Evolutionary conservation across 83 land plant species (phyloP).

Genomic region (Thuja plicata): DNA sequence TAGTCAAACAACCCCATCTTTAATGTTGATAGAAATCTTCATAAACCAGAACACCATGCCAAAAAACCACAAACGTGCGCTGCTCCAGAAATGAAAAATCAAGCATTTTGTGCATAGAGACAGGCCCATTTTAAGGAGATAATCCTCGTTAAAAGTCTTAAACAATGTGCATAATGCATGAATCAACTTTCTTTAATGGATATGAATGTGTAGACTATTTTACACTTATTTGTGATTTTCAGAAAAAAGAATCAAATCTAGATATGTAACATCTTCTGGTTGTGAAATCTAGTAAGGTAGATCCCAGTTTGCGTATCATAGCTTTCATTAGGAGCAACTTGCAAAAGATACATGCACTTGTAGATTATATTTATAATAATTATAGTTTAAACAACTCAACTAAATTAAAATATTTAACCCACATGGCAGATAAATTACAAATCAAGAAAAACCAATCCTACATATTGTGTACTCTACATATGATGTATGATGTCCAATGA

Average conservation of each 20-base stretch:
- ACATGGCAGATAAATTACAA: neutral
- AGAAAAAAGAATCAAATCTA: neutral
- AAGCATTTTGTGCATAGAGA: neutral
- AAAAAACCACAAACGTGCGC: neutral
- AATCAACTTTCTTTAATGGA: neutral
- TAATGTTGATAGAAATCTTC: neutral
- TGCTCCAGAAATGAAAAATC: neutral
- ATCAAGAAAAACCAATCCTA: neutral
- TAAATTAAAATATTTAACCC: neutral
- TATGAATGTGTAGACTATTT: neutral
- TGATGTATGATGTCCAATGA: neutral
- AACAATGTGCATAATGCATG: neutral
- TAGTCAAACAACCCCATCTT: neutral
- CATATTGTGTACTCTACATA: neutral
- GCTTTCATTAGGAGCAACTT: neutral
- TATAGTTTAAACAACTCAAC: too few species aligned
- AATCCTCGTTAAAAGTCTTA: neutral
- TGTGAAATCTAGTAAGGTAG: neutral
- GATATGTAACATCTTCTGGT: neutral
- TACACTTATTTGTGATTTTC: neutral
- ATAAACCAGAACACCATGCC: neutral
- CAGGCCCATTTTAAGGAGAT: neutral
- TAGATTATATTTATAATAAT: neutral
- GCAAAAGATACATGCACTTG: neutral
- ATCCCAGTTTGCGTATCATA: neutral